Percentiles rank a stretch among this genome's conserved stretches.
Evolutionary conservation across 257 asterid genomes (phyloP).

Genomic region (Solanum acaule): DNA sequence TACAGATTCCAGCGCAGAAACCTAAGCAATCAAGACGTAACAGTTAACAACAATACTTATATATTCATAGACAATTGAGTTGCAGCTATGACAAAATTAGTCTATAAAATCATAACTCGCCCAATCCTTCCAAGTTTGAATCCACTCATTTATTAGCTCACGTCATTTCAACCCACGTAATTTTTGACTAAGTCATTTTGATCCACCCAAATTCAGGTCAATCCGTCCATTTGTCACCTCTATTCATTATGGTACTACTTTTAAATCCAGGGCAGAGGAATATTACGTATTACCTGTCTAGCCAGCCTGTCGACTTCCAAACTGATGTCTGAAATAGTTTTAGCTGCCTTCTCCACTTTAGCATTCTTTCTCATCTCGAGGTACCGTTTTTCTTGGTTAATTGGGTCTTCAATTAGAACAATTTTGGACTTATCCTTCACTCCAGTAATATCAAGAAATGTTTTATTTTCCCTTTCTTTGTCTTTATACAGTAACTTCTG

Average conservation of each 20-base stretch:
- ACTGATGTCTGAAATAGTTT: conserved; percentile 31
- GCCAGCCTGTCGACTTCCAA: conserved; percentile 32
- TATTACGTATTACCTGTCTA: conserved; percentile 20
- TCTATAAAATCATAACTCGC: neutral
- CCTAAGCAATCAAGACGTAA: conserved; percentile 12
- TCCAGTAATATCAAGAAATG: conserved; percentile 25
- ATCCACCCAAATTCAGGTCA: neutral
- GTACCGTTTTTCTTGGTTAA: conserved; percentile 36
- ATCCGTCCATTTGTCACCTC: neutral
- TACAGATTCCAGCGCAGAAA: conserved; percentile 31
- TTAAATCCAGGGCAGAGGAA: neutral
- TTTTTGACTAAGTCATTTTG: neutral
- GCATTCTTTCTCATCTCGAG: conserved; percentile 35
- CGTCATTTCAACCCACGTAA: neutral
- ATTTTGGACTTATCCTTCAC: conserved; percentile 41
- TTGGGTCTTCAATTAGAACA: conserved; percentile 32
- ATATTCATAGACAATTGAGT: neutral
- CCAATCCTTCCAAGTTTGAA: neutral
- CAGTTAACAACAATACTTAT: neutral
- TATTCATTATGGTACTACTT: neutral
- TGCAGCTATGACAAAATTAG: neutral
- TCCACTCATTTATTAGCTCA: neutral
- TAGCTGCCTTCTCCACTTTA: conserved; percentile 39
- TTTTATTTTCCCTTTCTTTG: conserved; percentile 27
- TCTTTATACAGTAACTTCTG: conserved; percentile 31